Evolutionary conservation across 345 rosid species (phyloP).

Genomic region (Camelina hispida): DNA sequence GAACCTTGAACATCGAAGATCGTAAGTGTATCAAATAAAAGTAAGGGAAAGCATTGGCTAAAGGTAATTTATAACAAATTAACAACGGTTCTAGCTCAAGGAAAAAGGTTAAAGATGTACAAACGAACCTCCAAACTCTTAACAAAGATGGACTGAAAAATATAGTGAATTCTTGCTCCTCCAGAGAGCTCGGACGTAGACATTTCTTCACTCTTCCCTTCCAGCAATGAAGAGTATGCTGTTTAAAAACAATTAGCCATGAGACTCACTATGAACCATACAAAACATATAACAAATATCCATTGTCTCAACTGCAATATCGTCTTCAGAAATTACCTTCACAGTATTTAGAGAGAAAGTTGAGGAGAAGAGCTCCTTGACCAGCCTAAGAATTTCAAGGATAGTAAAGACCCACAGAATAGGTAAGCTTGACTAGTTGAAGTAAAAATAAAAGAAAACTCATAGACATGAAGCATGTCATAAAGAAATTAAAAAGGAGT

Average conservation of each 20-base stretch:
- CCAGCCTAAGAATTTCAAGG: constrained; percentile 68
- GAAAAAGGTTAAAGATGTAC: background rate
- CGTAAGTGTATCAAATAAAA: constrained; percentile 1
- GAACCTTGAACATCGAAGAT: background rate
- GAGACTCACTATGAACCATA: constrained; percentile 23
- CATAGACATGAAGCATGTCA: constrained; percentile 17
- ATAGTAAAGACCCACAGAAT: constrained; percentile 16
- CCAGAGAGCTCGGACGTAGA: constrained; percentile 67
- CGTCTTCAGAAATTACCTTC: constrained; percentile 60
- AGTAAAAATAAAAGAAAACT: background rate
- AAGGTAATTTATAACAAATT: background rate
- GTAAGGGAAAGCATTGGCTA: background rate
- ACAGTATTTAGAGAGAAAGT: constrained; percentile 87
- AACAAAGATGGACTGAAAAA: constrained; percentile 72
- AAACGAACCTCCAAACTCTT: constrained; percentile 67
- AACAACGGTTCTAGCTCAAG: background rate
- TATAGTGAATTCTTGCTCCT: constrained; percentile 71
- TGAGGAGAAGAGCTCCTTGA: constrained; percentile 92
- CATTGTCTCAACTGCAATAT: constrained; percentile 9
- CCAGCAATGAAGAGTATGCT: constrained; percentile 66
- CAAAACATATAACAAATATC: constrained; percentile 21
- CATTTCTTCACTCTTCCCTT: constrained; percentile 68
- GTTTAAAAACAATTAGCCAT: constrained; percentile 29
- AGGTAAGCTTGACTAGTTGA: constrained; percentile 20
- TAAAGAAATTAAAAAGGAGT: constrained; percentile 10